Evolutionary conservation across 768 basidiomycete genomes (phyloP).

Genomic region (Gymnopilus dilepis): DNA sequence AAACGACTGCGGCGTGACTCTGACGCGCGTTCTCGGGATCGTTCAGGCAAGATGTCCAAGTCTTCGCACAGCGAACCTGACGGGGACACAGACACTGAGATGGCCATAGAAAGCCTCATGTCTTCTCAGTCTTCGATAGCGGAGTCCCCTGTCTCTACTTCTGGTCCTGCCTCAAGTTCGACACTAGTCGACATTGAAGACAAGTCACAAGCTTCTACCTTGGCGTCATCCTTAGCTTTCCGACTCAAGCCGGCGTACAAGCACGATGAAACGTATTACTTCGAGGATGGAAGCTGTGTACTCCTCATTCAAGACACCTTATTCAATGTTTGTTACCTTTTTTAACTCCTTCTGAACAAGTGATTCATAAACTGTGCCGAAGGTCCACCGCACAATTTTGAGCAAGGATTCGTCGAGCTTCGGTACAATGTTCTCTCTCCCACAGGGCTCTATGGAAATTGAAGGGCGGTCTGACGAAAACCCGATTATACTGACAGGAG

Average conservation of each 20-base stretch:
- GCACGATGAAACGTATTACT: slow-evolving; percentile 64
- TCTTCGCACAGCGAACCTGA: neutral
- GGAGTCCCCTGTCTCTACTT: neutral
- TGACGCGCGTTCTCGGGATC: neutral
- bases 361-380: neutral
- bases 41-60: slow-evolving; percentile 1
- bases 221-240: neutral
- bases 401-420: slow-evolving; percentile 72
- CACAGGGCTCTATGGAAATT: slow-evolving; percentile 51
- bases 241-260: slow-evolving; percentile 1
- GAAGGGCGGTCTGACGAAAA: slow-evolving; percentile 71
- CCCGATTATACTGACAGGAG: slow-evolving; percentile 67
- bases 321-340: slow-evolving; percentile 60
- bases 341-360: neutral
- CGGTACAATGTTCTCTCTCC: slow-evolving; percentile 67
- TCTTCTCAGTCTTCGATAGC: neutral
- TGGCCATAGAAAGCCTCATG: neutral
- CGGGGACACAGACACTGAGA: slow-evolving; percentile 2
- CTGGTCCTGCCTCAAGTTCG: slow-evolving; percentile 7
- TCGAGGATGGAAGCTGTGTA: slow-evolving; percentile 72
- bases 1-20: slow-evolving; percentile 1
- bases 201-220: neutral
- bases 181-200: neutral
- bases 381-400: slow-evolving; percentile 67
- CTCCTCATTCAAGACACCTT: slow-evolving; percentile 65